Conservation (phyloP, 371 early-diverging fungal genomes). For the Saksenaea oblongispora region DNA sequence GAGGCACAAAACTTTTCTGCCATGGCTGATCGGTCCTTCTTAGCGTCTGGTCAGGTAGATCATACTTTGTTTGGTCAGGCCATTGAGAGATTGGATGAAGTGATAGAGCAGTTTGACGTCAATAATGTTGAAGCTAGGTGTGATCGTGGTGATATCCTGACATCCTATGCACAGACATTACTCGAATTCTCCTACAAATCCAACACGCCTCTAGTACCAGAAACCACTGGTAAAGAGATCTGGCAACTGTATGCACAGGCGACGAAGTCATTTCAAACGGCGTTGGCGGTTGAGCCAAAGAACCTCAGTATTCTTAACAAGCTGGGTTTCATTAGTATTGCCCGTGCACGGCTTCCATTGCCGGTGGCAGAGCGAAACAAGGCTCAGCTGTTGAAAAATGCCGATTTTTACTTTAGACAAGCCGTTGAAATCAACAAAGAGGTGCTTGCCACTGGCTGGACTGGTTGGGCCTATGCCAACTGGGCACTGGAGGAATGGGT, state of each 20-base stretch:
- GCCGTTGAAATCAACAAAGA: constrained; percentile 42
- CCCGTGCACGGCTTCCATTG: constrained; percentile 47
- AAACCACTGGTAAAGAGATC: constrained; percentile 37
- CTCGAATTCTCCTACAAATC: constrained; percentile 26
- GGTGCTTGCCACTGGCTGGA: constrained; percentile 37
- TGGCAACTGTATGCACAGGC: constrained; percentile 58
- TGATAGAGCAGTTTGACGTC: constrained; percentile 46
- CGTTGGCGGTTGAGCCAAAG: constrained; percentile 51
- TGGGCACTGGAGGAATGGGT: constrained; percentile 48
- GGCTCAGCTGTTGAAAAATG: constrained; percentile 55
- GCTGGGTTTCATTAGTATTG: constrained; percentile 59
- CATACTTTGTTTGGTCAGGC: constrained; percentile 43
- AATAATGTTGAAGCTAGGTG: constrained; percentile 69
- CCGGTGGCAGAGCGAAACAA: constrained; percentile 54
- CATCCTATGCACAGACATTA: constrained; percentile 57
- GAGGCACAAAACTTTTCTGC: constrained; percentile 57
- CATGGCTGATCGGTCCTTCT: constrained; percentile 57
- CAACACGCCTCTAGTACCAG: constrained; percentile 13
- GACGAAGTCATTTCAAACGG: constrained; percentile 54
- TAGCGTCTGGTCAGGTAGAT: constrained; percentile 51
- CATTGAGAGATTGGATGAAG: constrained; percentile 49
- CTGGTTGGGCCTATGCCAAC: constrained; percentile 42
- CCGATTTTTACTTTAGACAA: constrained; percentile 46
- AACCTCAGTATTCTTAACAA: constrained; percentile 59
- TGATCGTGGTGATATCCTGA: constrained; percentile 69